Conservation (phyloP, 2,329 filamentous ascomycete species). For the Ascochyta rabiei region DNA sequence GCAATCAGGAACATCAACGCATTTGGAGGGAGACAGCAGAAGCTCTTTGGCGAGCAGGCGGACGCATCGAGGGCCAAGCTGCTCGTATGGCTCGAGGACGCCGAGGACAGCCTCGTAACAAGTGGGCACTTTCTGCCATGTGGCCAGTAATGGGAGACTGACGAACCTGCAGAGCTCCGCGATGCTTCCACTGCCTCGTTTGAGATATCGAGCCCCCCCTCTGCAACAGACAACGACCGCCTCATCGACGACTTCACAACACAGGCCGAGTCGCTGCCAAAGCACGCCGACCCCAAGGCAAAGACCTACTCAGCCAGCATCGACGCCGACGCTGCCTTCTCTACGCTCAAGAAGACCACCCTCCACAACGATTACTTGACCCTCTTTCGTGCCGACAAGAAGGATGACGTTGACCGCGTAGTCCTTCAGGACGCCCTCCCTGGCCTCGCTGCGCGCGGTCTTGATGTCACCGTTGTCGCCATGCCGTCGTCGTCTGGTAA, state of each 20-base stretch:
- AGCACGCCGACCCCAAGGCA: conserved; percentile 32
- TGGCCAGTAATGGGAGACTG: conserved; percentile 16
- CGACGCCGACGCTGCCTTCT: conserved; percentile 29
- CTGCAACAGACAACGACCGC: conserved; percentile 42
- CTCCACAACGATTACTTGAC: conserved; percentile 41
- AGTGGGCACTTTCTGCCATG: conserved; percentile 29
- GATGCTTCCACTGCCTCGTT: conserved; percentile 26
- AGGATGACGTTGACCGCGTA: conserved; percentile 21
- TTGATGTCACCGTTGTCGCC: conserved; percentile 46
- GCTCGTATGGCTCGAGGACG: conserved; percentile 51
- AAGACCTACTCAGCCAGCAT: conserved; percentile 34
- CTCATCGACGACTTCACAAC: conserved; percentile 44
- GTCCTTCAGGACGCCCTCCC: conserved; percentile 23
- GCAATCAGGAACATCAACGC: conserved; percentile 55
- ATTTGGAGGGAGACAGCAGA: conserved; percentile 50
- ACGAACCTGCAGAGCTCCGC: conserved; percentile 13
- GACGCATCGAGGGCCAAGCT: conserved; percentile 34
- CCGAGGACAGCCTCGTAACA: conserved; percentile 39
- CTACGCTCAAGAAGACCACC: conserved; percentile 24
- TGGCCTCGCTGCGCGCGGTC: conserved; percentile 24
- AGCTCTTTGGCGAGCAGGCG: conserved; percentile 47
- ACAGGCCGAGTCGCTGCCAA: conserved; percentile 43
- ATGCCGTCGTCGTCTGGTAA: conserved; percentile 40
- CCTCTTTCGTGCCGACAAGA: conserved; percentile 33
- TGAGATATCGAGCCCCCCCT: conserved; percentile 42